A percentile compares a stretch with the other conserved stretches of the same genome.
Conservation (phyloP, 805 yeast genomes). For the Saccharomycopsis fibuligera region DNA sequence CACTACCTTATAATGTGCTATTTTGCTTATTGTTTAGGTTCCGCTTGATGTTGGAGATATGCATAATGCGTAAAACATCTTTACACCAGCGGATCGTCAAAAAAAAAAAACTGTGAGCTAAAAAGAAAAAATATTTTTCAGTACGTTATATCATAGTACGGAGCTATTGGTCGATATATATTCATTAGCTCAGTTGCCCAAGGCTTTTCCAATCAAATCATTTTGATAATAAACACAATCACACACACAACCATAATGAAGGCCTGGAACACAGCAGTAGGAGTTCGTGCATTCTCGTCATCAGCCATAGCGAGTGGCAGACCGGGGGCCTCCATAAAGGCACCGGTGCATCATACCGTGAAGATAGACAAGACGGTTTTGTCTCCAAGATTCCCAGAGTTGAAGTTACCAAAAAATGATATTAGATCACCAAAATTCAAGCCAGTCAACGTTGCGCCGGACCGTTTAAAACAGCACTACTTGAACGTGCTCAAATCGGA, state of each 20-base stretch:
- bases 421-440: slow-evolving; percentile 71
- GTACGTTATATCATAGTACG: no score
- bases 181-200: no score
- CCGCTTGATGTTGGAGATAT: no score
- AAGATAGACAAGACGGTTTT: slow-evolving; percentile 66
- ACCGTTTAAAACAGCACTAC: slow-evolving; percentile 74
- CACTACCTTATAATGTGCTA: no score
- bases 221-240: no score
- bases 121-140: no score
- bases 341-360: slow-evolving; percentile 89
- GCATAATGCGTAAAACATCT: no score
- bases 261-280: background rate
- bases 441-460: slow-evolving; percentile 72
- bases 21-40: no score
- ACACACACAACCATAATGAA: background rate
- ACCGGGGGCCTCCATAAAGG: slow-evolving; percentile 65
- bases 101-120: no score
- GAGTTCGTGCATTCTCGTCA: slow-evolving; percentile 23
- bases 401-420: slow-evolving; percentile 63
- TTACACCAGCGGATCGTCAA: no score
- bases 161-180: no score
- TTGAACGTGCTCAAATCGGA: slow-evolving; percentile 69
- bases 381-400: slow-evolving; percentile 66
- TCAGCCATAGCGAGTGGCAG: slow-evolving; percentile 34
- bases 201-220: no score